Percentiles rank a stretch among this genome's conserved stretches.
Conservation (phyloP, 768 basidiomycete species). For the Hemileccinum rubropunctum region DNA sequence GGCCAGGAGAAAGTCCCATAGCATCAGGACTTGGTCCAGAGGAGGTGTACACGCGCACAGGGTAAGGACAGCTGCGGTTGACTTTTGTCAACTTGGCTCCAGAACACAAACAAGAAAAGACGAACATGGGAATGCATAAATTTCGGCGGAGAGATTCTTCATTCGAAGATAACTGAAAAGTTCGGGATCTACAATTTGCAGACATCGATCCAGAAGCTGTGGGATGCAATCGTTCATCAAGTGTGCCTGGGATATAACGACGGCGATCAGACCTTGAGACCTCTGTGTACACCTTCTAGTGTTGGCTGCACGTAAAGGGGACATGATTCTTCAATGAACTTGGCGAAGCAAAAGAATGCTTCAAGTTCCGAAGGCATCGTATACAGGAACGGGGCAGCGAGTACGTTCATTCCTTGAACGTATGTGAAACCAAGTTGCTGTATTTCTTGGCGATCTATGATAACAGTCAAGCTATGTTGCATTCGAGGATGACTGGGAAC, state of each 20-base stretch:
- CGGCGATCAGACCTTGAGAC: conserved; percentile 67
- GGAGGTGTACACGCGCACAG: conserved; percentile 97
- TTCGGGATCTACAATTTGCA: conserved; percentile 88
- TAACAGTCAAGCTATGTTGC: background rate
- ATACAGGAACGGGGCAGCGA: conserved; percentile 96
- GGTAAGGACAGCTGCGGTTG: conserved; percentile 75
- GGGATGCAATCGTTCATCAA: background rate
- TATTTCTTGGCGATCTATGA: conserved; percentile 67
- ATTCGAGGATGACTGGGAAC: conserved; percentile 8
- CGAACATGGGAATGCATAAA: conserved; percentile 97
- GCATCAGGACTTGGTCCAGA: conserved; percentile 85
- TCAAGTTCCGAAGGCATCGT: conserved; percentile 98
- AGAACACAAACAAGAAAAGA: conserved; percentile 12
- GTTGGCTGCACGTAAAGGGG: conserved; percentile 98
- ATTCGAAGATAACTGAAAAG: conserved; percentile 77
- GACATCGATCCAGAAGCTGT: conserved; percentile 88
- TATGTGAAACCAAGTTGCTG: conserved; percentile 90
- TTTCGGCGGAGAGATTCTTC: conserved; percentile 91
- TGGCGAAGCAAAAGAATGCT: conserved; percentile 94
- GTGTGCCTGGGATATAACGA: background rate
- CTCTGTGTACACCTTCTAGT: conserved; percentile 91
- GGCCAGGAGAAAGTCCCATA: conserved; percentile 97
- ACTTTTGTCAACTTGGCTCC: background rate
- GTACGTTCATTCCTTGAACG: conserved; percentile 99
- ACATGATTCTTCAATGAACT: conserved; percentile 93